Percentiles rank a stretch among this genome's conserved stretches.
Conservation (phyloP, 2,329 filamentous ascomycete species). For the Aspergillus sp. region DNA sequence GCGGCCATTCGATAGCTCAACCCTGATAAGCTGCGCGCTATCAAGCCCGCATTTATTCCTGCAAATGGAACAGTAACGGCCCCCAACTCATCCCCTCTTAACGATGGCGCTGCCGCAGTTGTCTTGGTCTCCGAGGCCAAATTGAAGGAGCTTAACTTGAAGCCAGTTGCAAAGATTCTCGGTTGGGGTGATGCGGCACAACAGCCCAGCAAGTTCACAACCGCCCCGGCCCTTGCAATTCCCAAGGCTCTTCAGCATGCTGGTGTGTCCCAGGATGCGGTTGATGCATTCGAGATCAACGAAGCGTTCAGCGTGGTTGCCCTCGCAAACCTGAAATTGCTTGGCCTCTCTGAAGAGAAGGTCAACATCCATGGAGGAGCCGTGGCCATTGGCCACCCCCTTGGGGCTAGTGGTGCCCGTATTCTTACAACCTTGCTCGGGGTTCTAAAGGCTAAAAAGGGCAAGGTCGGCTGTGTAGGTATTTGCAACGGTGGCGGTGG, state of each 20-base stretch:
- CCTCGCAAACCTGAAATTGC: constrained; percentile 91
- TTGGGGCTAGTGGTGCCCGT: constrained; percentile 89
- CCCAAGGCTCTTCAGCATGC: constrained; percentile 98
- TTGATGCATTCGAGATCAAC: constrained; percentile 98
- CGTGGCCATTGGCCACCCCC: constrained; percentile 91
- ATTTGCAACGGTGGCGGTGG: constrained; percentile 99
- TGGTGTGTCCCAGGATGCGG: constrained; percentile 69
- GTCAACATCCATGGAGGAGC: constrained; percentile 95
- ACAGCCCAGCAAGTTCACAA: constrained; percentile 92
- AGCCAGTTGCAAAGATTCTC: constrained; percentile 92
- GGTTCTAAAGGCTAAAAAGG: constrained; percentile 85
- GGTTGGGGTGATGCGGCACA: constrained; percentile 96
- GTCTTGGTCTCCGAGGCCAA: constrained; percentile 93
- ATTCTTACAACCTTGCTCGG: constrained; percentile 88
- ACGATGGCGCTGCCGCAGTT: constrained; percentile 88
- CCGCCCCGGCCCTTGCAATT: constrained; percentile 86
- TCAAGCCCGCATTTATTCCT: constrained; percentile 80
- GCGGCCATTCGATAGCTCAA: constrained; percentile 55
- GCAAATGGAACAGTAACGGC: constrained; percentile 84
- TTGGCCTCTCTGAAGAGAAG: constrained; percentile 75
- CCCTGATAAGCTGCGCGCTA: constrained; percentile 75
- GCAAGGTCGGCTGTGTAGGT: constrained; percentile 87
- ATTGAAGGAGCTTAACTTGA: constrained; percentile 86
- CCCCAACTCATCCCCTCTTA: constrained; percentile 93
- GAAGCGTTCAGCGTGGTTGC: constrained; percentile 98